Evolutionary conservation across 1,139 yeast species (phyloP), one percentile per base, ranked within the genome.

Genomic region (Taiozyma sp.): DNA sequence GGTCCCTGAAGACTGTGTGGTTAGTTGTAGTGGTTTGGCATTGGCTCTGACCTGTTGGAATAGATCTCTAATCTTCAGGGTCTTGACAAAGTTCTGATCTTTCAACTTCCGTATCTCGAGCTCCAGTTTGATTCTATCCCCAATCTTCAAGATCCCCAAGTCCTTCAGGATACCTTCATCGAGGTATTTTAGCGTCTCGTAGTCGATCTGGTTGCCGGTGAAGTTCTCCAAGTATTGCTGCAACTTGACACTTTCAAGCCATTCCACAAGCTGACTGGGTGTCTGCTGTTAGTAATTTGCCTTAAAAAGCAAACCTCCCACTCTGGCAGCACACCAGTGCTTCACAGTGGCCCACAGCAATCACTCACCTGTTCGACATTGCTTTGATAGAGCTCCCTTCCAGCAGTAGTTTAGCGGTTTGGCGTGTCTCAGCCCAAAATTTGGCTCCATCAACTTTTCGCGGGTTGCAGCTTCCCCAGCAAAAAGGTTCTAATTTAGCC

Each of bases 81-180:
- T 47, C 19, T 50, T 42, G 19, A 53, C 46, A 43, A 58, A 52
- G 57, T 50, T 38, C 28, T 49, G 60, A 58, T 58, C 43, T 58
- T 75, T 70, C 57, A 79, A 53, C 50, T 72, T 67, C 49, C 74
- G 65, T 36, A 83, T 70, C 51, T 85, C 83, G 23, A 81, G 71
- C 58, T 81, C 82, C 9, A 89, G 65, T 36, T 85, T 73, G 38
- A 93, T 74, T 36, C 97, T 72, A 65, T 93, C 98, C 0, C 98
- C 98, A 10, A 93, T 79, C 58, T 81, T 85, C 22, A 60, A 59
- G n/a, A 93, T 70, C 0, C 97, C 97, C 9, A 93, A 66, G 55
- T 87, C 96, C 50, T 77, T 78, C 51, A 93, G 74, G 1, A 91
- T 80, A n/a, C 70, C 74, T 40, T 79, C 75, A 62, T 90, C 97